A percentile compares a stretch with the other conserved stretches of the same genome.
Evolutionary conservation across 306 rosid genomes (phyloP).

Genomic region (Comarum palustre): DNA sequence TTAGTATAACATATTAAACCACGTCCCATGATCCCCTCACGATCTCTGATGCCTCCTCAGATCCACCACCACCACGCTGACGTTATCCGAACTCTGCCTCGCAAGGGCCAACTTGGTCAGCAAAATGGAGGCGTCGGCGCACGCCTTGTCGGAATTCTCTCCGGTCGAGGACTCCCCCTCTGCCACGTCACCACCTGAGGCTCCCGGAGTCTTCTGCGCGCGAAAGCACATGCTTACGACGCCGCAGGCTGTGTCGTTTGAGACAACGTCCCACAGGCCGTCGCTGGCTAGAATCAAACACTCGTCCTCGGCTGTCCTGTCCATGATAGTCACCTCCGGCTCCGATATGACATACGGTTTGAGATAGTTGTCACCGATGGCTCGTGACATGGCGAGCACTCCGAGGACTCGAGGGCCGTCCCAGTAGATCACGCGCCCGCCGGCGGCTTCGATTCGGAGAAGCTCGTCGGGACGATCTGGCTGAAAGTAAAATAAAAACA

Average conservation of each 20-base stretch:
- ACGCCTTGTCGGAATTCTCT: slow-evolving; percentile 54
- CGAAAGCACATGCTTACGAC: slow-evolving; percentile 65
- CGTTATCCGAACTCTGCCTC: slow-evolving; percentile 76
- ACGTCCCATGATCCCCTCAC: neutral
- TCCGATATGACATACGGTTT: slow-evolving; percentile 82
- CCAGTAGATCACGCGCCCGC: slow-evolving; percentile 92
- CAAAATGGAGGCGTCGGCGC: slow-evolving; percentile 75
- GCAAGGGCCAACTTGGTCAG: slow-evolving; percentile 86
- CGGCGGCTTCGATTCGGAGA: slow-evolving; percentile 63
- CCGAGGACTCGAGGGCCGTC: slow-evolving; percentile 86
- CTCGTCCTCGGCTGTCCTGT: slow-evolving; percentile 65
- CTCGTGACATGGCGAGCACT: slow-evolving; percentile 86
- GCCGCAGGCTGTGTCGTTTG: slow-evolving; percentile 76
- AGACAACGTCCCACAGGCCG: slow-evolving; percentile 89
- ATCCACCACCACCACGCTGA: slow-evolving; percentile 82
- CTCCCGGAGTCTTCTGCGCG: slow-evolving; percentile 35
- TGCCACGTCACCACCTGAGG: slow-evolving; percentile 25
- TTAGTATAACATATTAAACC: neutral
- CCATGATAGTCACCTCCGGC: slow-evolving; percentile 77
- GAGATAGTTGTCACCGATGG: slow-evolving; percentile 77
- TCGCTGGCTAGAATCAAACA: slow-evolving; percentile 81
- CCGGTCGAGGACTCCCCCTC: slow-evolving; percentile 14
- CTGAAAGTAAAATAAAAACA: slow-evolving; percentile 29
- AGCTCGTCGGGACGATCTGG: slow-evolving; percentile 91
- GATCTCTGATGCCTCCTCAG: slow-evolving; percentile 47